These are phyloP conservation scores for Millerozyma miso DNA, from an alignment of 805 yeast species.

Conservation along the genomic window DNA sequence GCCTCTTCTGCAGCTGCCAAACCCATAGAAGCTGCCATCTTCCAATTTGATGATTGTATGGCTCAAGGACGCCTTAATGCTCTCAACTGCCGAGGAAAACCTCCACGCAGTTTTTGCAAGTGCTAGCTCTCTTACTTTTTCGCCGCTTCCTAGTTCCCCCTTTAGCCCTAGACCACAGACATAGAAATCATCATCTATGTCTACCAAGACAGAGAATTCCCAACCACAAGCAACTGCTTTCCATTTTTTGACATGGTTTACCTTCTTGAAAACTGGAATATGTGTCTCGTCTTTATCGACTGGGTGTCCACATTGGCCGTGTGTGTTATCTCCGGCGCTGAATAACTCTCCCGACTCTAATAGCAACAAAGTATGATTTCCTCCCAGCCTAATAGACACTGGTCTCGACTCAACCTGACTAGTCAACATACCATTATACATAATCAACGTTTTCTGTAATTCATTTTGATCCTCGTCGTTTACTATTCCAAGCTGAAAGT, in stretches of 20 bases:
- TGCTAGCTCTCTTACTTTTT: constrained; percentile 5
- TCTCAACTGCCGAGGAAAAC: constrained; percentile 4
- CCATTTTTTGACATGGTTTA: constrained; percentile 29
- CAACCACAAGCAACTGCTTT: constrained; percentile 66
- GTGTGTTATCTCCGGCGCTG: constrained; percentile 55
- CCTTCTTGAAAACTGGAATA: constrained; percentile 13
- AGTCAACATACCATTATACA: constrained; percentile 3
- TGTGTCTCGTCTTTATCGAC: constrained; percentile 1
- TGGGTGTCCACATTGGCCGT: constrained; percentile 49
- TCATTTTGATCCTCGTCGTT: constrained; percentile 42
- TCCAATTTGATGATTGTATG: constrained; percentile 37
- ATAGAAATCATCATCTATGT: constrained; percentile 36
- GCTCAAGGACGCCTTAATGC: constrained; percentile 39
- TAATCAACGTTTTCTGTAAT: constrained; percentile 16
- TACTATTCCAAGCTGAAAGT: constrained; percentile 64
- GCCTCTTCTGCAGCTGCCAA: constrained; percentile 69
- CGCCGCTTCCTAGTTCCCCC: constrained; percentile 68
- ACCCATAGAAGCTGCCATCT: constrained; percentile 49
- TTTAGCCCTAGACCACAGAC: constrained; percentile 60
- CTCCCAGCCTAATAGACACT: constrained; percentile 63
- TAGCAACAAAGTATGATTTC: constrained; percentile 75
- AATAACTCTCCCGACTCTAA: constrained; percentile 49
- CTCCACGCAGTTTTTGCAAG: constrained; percentile 8
- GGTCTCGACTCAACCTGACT: constrained; percentile 21
- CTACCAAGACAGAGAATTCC: constrained; percentile 62